These are phyloP conservation scores for Pichia heedii DNA, from an alignment of 805 yeast species.

Conservation along the genomic window DNA sequence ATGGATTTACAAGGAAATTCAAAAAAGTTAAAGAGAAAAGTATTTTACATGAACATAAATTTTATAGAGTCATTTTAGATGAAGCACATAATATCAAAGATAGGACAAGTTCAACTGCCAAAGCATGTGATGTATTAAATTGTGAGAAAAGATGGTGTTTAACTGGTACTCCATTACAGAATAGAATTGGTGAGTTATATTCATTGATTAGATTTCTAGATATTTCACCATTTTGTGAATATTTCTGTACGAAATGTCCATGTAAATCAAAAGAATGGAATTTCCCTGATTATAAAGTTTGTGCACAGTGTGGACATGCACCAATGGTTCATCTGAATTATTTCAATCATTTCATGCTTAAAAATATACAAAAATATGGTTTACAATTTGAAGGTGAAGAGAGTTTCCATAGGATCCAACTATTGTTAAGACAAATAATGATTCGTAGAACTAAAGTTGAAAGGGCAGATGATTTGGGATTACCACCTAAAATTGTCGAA, in stretches of 20 bases:
- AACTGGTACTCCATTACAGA: conserved; percentile 94
- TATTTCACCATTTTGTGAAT: conserved; percentile 77
- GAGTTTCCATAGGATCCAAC: conserved; percentile 70
- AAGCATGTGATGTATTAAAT: conserved; percentile 70
- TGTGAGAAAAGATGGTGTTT: conserved; percentile 83
- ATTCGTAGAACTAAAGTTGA: conserved; percentile 90
- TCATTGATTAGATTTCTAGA: conserved; percentile 80
- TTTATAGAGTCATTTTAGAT: conserved; percentile 82
- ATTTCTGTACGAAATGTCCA: conserved; percentile 89
- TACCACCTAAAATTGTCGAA: conserved; percentile 93
- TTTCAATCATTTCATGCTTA: conserved; percentile 91
- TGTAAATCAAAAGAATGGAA: conserved; percentile 80
- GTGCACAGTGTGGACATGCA: conserved; percentile 81
- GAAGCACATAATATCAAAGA: conserved; percentile 98
- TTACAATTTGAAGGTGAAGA: conserved; percentile 71
- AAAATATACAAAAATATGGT: conserved; percentile 84
- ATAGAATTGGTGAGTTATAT: conserved; percentile 93
- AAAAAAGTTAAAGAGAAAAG: conserved; percentile 68
- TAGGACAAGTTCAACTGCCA: conserved; percentile 85
- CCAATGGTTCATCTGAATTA: conserved; percentile 94
- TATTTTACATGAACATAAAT: conserved; percentile 61
- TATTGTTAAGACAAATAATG: conserved; percentile 73
- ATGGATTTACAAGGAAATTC: conserved; percentile 72
- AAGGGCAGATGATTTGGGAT: conserved; percentile 93
- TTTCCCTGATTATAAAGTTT: conserved; percentile 72